These are phyloP conservation scores for Fraxinus baroniana DNA, from an alignment of 305 asterid species.

Conservation along the genomic window DNA sequence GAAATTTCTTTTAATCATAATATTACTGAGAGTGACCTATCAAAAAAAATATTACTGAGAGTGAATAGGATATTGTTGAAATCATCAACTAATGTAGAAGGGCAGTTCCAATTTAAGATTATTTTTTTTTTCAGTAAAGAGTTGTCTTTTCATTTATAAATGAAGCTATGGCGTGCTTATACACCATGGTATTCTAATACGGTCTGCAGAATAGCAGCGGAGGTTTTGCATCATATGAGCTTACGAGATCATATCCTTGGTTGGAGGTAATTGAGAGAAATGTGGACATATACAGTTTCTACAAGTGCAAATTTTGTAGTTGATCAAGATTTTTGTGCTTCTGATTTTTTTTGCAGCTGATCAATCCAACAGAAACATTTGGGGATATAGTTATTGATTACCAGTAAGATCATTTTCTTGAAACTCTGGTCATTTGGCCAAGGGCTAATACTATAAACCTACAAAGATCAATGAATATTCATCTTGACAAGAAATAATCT, in stretches of 20 bases:
- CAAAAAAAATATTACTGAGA: not conserved
- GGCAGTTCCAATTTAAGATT: not conserved
- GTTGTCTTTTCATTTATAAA: not conserved
- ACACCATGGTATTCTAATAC: not conserved
- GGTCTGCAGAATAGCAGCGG: conserved; percentile 45
- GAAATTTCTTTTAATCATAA: not conserved
- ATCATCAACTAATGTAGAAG: not conserved
- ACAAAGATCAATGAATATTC: not conserved
- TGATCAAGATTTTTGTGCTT: not conserved
- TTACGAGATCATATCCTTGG: conserved; percentile 56
- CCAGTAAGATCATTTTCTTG: conserved; percentile 37
- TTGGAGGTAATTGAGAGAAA: conserved; percentile 40
- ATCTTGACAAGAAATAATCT: not conserved
- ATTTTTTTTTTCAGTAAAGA: not conserved
- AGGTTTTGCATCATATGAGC: conserved; percentile 62
- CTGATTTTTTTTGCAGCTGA: conserved; percentile 31
- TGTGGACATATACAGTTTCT: not conserved
- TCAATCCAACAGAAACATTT: conserved; percentile 56
- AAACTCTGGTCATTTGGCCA: not conserved
- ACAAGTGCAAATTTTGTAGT: not conserved
- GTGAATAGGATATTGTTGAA: not conserved
- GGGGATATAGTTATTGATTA: conserved; percentile 58
- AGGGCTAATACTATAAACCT: no score
- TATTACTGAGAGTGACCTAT: not conserved
- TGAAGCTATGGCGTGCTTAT: not conserved